These are phyloP conservation scores for Phytopythium mirpurense DNA, from an alignment of 352 stramenopile species.

Conservation along the genomic window DNA sequence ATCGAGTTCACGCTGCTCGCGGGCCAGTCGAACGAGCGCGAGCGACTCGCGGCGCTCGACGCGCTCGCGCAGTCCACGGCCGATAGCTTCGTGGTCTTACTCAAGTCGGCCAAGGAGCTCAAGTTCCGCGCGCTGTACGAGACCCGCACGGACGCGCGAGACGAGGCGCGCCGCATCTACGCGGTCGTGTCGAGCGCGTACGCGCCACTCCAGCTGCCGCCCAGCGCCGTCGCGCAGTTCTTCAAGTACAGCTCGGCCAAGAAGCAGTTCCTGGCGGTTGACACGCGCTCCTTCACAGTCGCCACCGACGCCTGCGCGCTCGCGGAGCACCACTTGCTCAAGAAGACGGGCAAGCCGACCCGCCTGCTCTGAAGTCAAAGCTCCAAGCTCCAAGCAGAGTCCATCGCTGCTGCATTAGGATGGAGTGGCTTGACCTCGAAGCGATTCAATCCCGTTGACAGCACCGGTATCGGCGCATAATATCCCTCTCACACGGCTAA, in stretches of 20 bases:
- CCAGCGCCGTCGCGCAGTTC: constrained; percentile 53
- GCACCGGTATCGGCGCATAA: too few relatives aligned
- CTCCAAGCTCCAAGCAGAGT: too few relatives aligned
- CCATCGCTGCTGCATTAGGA: too few relatives aligned
- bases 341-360: constrained; percentile 27
- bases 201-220: constrained; percentile 18
- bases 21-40: constrained; percentile 52
- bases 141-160: constrained; percentile 33
- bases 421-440: too few relatives aligned
- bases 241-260: constrained; percentile 86
- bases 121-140: constrained; percentile 76
- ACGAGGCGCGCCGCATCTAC: constrained; percentile 37
- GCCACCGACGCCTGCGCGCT: constrained; percentile 72
- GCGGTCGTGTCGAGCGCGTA: constrained; percentile 25
- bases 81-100: constrained; percentile 72
- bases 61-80: constrained; percentile 35
- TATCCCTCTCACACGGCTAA: too few relatives aligned
- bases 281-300: constrained; percentile 64
- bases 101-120: constrained; percentile 69
- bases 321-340: constrained; percentile 45
- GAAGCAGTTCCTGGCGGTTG: constrained; percentile 64
- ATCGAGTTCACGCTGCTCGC: constrained; percentile 72
- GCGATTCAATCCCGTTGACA: too few relatives aligned
- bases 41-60: constrained; percentile 36
- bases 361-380: background rate